Conservation (phyloP, 1,284 basidiomycete species). For the Trichosporon ovoides region DNA sequence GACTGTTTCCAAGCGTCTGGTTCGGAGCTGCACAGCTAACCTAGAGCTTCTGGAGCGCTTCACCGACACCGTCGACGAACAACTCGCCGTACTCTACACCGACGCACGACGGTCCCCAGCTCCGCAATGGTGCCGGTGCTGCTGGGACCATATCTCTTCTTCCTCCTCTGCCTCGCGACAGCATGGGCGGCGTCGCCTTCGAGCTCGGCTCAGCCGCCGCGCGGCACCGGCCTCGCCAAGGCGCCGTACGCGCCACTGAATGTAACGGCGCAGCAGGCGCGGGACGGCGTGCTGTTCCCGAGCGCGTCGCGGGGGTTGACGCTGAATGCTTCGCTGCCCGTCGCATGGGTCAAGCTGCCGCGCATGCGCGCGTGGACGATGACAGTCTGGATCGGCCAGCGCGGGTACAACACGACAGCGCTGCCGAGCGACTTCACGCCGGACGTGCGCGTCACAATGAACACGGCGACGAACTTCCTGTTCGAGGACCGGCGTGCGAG, state of each 20-base stretch:
- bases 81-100: not conserved
- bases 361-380: not conserved
- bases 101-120: not conserved
- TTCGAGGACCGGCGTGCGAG: not conserved
- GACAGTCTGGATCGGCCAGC: slow-evolving; percentile 8
- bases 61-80: too few relatives aligned
- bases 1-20: too few relatives aligned
- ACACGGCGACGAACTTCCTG: slow-evolving; percentile 37
- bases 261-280: not conserved
- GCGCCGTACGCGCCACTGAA: not conserved
- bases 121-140: slow-evolving; percentile 3
- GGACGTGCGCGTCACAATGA: slow-evolving; percentile 12
- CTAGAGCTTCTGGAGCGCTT: too few relatives aligned
- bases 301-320: not conserved
- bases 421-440: slow-evolving; percentile 22
- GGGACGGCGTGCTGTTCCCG: not conserved
- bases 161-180: not conserved
- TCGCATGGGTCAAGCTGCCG: not conserved
- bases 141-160: not conserved
- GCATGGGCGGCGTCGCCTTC: not conserved
- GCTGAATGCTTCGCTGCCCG: slow-evolving; percentile 2
- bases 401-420: slow-evolving; percentile 27
- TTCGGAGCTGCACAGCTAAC: too few relatives aligned
- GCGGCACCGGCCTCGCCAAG: not conserved
- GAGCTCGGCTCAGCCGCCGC: not conserved